These are phyloP conservation scores for Penicillium bialowiezense DNA, from an alignment of 495 filamentous ascomycete genomes.

Conservation along the genomic window DNA sequence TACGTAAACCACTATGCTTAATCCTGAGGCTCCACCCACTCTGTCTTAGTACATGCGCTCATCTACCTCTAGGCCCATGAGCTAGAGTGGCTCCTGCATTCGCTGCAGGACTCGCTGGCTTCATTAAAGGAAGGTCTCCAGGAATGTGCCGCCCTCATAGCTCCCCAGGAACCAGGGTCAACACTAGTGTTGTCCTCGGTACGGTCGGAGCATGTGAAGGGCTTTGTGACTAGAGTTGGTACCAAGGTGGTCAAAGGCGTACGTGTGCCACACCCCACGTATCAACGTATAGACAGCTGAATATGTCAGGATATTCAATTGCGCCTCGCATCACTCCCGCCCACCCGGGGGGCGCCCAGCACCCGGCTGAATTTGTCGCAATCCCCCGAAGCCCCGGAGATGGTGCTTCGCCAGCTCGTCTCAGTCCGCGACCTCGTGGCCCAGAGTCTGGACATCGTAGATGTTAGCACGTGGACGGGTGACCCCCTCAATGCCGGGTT, in stretches of 20 bases:
- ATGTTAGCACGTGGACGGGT: slow-evolving; percentile 68
- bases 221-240: slow-evolving; percentile 79
- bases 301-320: slow-evolving; percentile 46
- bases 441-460: slow-evolving; percentile 72
- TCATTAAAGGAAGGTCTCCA: slow-evolving; percentile 80
- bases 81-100: slow-evolving; percentile 80
- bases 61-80: slow-evolving; percentile 59
- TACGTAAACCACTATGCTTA: slow-evolving; percentile 35
- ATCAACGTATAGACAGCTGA: neutral
- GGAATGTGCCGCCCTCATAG: slow-evolving; percentile 81
- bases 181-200: slow-evolving; percentile 87
- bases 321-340: slow-evolving; percentile 46
- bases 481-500: slow-evolving; percentile 59
- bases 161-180: slow-evolving; percentile 75
- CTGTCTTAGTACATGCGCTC: slow-evolving; percentile 12
- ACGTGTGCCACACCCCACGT: slow-evolving; percentile 26
- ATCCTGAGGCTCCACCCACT: slow-evolving; percentile 23
- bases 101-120: slow-evolving; percentile 71
- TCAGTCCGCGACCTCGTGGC: slow-evolving; percentile 71
- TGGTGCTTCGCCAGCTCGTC: slow-evolving; percentile 66
- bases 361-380: slow-evolving; percentile 56
- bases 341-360: slow-evolving; percentile 42
- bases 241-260: slow-evolving; percentile 75
- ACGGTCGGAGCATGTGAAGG: slow-evolving; percentile 86
- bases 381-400: slow-evolving; percentile 44